phyloP scores from a whole-genome alignment of 2,329 filamentous ascomycete genomes.

The Dactylellina cionopaga region DNA sequence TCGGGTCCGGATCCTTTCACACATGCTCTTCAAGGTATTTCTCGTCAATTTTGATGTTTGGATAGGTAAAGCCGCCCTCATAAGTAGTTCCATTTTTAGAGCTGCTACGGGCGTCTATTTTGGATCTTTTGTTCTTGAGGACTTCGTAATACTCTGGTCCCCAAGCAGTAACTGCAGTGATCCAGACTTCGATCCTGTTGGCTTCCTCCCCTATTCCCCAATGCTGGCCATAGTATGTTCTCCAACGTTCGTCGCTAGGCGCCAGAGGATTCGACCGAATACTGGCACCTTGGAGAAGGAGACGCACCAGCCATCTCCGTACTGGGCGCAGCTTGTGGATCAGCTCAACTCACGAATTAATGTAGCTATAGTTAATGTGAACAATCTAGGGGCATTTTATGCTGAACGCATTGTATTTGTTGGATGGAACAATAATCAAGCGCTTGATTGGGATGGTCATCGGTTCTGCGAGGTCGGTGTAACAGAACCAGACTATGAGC shows the following conservation, averaged over 20 bases:
- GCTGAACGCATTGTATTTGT: neutral
- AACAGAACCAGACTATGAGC: neutral
- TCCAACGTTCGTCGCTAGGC: conserved; percentile 2
- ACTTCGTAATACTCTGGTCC: conserved; percentile 6
- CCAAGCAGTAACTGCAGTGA: conserved; percentile 5
- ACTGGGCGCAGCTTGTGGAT: neutral
- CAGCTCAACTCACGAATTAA: neutral
- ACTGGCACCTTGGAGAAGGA: conserved; percentile 16
- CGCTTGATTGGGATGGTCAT: neutral
- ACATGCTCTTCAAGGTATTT: conserved; percentile 6
- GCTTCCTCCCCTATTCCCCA: conserved; percentile 4
- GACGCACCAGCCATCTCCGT: conserved; percentile 21
- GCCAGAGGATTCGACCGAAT: conserved; percentile 15
- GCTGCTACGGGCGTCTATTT: neutral
- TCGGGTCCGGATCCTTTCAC: conserved; percentile 5
- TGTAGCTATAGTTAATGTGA: neutral
- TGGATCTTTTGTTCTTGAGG: neutral
- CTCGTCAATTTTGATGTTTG: neutral
- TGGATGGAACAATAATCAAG: no score
- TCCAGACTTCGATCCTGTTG: conserved; percentile 7
- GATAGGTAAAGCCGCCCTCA: neutral
- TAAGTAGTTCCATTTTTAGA: neutral
- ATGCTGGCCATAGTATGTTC: conserved; percentile 26
- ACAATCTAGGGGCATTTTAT: neutral
- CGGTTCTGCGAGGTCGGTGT: neutral